These are phyloP conservation scores for Collariella sp. DNA, from an alignment of 495 filamentous ascomycete genomes.

Conservation along the genomic window DNA sequence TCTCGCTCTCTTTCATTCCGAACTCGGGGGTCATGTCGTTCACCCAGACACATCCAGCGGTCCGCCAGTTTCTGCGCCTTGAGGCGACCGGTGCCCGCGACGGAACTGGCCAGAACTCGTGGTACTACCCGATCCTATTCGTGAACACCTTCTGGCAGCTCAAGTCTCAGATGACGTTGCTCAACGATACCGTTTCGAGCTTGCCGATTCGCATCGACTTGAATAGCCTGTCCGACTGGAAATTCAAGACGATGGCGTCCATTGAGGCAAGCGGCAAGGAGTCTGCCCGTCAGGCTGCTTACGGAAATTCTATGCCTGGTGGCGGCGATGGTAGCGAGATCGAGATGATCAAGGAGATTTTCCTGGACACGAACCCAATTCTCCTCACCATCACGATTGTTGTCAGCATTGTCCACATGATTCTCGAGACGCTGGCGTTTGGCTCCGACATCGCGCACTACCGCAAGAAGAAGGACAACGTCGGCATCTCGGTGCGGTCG, in stretches of 20 bases:
- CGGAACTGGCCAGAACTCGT: constrained; percentile 74
- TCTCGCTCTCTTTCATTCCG: constrained; percentile 79
- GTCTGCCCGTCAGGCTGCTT: constrained; percentile 58
- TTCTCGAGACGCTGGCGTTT: constrained; percentile 94
- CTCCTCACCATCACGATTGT: constrained; percentile 76
- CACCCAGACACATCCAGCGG: constrained; percentile 59
- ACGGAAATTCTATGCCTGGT: constrained; percentile 54
- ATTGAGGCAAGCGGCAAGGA: constrained; percentile 84
- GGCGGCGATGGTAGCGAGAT: constrained; percentile 58
- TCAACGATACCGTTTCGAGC: constrained; percentile 82
- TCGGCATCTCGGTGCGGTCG: constrained; percentile 89
- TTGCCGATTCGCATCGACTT: constrained; percentile 80
- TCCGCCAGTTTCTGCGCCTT: constrained; percentile 66
- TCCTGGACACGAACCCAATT: constrained; percentile 89
- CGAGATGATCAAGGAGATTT: constrained; percentile 89
- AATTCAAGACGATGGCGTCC: constrained; percentile 74
- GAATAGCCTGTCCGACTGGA: constrained; percentile 78
- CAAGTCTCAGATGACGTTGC: constrained; percentile 75
- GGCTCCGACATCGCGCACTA: constrained; percentile 97
- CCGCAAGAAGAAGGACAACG: constrained; percentile 98
- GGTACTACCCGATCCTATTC: constrained; percentile 90
- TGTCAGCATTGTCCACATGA: constrained; percentile 82
- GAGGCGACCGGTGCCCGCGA: constrained; percentile 70
- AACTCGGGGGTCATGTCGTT: constrained; percentile 62
- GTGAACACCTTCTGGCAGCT: constrained; percentile 97